phyloP scores from a whole-genome alignment of 768 basidiomycete genomes.

The Candolleomyces efflorescens region DNA sequence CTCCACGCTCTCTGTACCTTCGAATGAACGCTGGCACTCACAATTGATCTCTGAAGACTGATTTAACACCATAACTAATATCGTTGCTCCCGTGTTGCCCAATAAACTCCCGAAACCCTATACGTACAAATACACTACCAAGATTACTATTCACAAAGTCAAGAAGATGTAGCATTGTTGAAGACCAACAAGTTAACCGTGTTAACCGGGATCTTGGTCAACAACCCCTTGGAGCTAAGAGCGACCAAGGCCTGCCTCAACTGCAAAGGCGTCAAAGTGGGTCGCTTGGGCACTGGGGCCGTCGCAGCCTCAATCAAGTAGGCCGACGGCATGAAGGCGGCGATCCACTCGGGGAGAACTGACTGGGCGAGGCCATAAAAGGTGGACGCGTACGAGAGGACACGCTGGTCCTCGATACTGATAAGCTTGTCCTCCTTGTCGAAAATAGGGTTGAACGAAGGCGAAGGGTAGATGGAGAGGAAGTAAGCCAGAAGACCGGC shows the following conservation, averaged over 20 bases:
- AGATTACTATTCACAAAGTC: neutral
- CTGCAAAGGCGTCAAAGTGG: conserved; percentile 57
- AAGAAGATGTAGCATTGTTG: conserved; percentile 63
- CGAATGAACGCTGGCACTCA: too few relatives aligned
- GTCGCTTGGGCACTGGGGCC: conserved; percentile 39
- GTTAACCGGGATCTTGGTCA: conserved; percentile 45
- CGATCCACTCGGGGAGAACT: conserved; percentile 55
- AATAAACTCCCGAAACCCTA: too few relatives aligned
- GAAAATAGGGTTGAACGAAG: conserved; percentile 54
- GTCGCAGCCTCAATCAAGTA: conserved; percentile 36
- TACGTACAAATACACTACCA: too few relatives aligned
- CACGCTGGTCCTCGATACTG: conserved; percentile 26
- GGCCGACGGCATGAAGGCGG: conserved; percentile 53
- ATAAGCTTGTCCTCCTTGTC: conserved; percentile 32
- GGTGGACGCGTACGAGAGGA: conserved; percentile 24
- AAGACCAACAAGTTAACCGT: conserved; percentile 74
- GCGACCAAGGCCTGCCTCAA: conserved; percentile 72
- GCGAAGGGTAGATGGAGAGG: conserved; percentile 79
- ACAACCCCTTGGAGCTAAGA: conserved; percentile 48
- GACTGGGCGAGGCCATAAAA: conserved; percentile 51
- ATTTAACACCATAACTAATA: too few relatives aligned
- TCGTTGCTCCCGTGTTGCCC: too few relatives aligned
- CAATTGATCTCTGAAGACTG: too few relatives aligned
- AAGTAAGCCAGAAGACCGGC: conserved; percentile 91
- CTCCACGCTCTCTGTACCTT: too few relatives aligned